Evolutionary conservation across 176 grass and related monocot species (phyloP).

Genomic region (Poa annua): DNA sequence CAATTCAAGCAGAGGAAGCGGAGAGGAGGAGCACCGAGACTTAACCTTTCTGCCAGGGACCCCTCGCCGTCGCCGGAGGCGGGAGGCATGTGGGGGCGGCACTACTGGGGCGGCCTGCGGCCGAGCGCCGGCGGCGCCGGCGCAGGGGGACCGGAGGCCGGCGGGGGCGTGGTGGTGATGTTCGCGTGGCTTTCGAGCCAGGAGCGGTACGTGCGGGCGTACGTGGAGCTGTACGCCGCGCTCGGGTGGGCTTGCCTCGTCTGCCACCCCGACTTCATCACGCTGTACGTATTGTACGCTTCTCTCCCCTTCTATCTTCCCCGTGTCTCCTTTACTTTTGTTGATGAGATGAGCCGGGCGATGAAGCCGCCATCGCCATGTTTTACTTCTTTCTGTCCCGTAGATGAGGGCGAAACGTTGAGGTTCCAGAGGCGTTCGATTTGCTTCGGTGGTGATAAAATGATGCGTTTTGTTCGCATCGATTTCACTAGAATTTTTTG

Average conservation of each 20-base stretch:
- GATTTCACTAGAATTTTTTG: not conserved
- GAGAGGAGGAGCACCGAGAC: not conserved
- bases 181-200: constrained; percentile 94
- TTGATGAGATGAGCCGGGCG: not conserved
- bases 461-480: not conserved
- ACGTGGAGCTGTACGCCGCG: constrained; percentile 74
- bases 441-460: not conserved
- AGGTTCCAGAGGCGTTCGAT: not conserved
- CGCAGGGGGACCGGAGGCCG: constrained; percentile 15
- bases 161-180: constrained; percentile 85
- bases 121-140: constrained; percentile 37
- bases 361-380: not conserved
- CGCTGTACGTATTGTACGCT: constrained; percentile 49
- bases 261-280: constrained; percentile 89
- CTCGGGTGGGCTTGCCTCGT: constrained; percentile 79
- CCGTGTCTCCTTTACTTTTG: not conserved
- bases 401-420: not conserved
- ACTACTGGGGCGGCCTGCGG: constrained; percentile 71
- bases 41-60: not conserved
- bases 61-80: not conserved
- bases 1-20: not conserved
- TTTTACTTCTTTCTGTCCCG: not conserved
- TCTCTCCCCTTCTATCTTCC: not conserved
- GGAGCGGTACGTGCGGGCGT: constrained; percentile 74
- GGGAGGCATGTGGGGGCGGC: constrained; percentile 72